phyloP scores from a whole-genome alignment of 2,329 filamentous ascomycete species.

The Fusarium praegraminearum region DNA sequence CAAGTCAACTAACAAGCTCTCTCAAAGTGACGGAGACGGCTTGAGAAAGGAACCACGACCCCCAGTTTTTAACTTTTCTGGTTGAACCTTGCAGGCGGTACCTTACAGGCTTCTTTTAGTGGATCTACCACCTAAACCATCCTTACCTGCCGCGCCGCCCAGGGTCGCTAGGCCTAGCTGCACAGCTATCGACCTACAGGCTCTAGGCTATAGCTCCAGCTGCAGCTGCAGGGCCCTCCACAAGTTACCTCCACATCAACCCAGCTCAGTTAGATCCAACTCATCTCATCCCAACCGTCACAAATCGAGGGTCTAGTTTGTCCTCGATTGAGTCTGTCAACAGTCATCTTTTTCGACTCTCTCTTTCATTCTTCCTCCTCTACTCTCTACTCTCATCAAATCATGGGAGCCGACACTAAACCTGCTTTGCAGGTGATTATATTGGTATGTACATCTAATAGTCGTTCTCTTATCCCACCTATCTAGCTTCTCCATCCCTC shows the following conservation, averaged over 20 bases:
- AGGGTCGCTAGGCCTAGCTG: background rate
- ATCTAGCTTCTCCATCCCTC: background rate
- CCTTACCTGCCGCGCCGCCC: background rate
- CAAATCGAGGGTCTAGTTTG: conserved; percentile 12
- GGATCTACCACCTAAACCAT: conserved; percentile 23
- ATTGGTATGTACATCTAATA: conserved; percentile 66
- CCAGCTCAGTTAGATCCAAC: conserved; percentile 12
- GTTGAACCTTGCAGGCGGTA: conserved; percentile 36
- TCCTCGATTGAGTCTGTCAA: conserved; percentile 20
- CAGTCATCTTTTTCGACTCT: conserved; percentile 11
- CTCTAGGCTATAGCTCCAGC: background rate
- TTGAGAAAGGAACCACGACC: conserved; percentile 1
- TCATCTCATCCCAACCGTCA: conserved; percentile 10
- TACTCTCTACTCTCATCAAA: conserved; percentile 3
- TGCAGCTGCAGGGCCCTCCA: conserved; percentile 1
- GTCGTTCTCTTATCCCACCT: background rate
- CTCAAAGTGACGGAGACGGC: conserved; percentile 32
- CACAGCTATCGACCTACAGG: background rate
- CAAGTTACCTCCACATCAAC: conserved; percentile 7
- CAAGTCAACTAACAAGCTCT: conserved; percentile 5
- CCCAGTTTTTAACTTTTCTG: conserved; percentile 25
- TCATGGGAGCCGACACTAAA: conserved; percentile 46
- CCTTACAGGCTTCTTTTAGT: conserved; percentile 40
- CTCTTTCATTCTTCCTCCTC: conserved; percentile 5
- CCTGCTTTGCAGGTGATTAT: conserved; percentile 80